phyloP scores from a whole-genome alignment of 2,329 filamentous ascomycete genomes.

The Fusarium agapanthi region DNA sequence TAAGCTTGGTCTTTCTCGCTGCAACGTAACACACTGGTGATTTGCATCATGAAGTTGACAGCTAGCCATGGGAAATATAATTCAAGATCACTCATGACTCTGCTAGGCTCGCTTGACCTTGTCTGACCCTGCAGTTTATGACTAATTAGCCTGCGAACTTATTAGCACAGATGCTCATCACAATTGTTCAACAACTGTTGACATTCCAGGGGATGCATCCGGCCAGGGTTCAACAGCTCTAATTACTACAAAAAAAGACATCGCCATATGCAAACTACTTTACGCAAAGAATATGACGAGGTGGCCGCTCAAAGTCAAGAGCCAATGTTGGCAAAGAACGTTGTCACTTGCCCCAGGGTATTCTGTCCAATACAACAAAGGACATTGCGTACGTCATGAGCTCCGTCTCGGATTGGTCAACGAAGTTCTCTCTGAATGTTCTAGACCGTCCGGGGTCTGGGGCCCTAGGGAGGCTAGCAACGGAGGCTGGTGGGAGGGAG shows the following conservation, averaged over 20 bases:
- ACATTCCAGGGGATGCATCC: background rate
- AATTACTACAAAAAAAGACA: background rate
- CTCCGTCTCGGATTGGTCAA: slow-evolving; percentile 21
- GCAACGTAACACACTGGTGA: background rate
- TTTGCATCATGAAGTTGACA: background rate
- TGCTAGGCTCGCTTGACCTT: background rate
- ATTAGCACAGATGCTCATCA: background rate
- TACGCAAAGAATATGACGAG: background rate
- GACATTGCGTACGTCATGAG: slow-evolving; percentile 17
- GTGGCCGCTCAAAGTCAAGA: background rate
- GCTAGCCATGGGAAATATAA: background rate
- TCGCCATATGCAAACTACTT: background rate
- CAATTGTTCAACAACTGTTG: background rate
- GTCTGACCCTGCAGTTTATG: background rate
- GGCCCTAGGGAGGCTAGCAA: slow-evolving; percentile 13
- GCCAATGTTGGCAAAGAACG: background rate
- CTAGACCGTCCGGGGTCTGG: slow-evolving; percentile 32
- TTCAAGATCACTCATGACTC: slow-evolving; percentile 2
- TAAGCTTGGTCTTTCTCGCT: slow-evolving; percentile 7
- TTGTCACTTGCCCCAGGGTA: background rate
- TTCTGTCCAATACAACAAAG: background rate
- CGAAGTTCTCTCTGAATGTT: slow-evolving; percentile 31
- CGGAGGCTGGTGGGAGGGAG: slow-evolving; percentile 15
- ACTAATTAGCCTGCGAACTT: background rate
- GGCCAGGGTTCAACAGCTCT: background rate